Evolutionary conservation across 1,284 basidiomycete genomes (phyloP), one percentile per base, ranked within the genome.

Genomic region (Mycosarcoma maydis): DNA sequence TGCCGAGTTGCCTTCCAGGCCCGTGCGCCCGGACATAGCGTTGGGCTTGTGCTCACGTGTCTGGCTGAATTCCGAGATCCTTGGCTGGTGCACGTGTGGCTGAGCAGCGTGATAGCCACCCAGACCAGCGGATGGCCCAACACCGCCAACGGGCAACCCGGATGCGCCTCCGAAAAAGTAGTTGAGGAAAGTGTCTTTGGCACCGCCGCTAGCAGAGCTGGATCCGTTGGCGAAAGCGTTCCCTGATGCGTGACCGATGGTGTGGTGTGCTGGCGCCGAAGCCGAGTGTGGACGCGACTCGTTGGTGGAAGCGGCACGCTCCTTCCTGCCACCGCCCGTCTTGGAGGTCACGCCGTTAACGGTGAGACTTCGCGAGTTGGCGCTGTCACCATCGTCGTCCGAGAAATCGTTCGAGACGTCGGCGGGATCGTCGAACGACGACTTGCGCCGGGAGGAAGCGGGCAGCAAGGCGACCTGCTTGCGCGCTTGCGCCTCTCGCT

Each of bases 1-100:
- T 43, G 94, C 91, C 74, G 87, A 90, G 79, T 86, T 90, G 49
- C 88, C 90, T 76, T 93, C 92, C 45, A 90, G 80, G 26, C 84
- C 84, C 4, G 52, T 87, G 82, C 82, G 89, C 27, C 88, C 86
- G 38, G 87, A 86, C 87, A 81, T 77, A 26, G 75, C 64, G 47
- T 78, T 76, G 26, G 62, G 60, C 52, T 76, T 75, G 42, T 70
- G 73, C 48, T 72, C 68, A 14, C 62, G 57, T 10, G 48, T 32
- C 19, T 51, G 36, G 27, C 39, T 55, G 57, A 58, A 71, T 43
- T 71, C 62, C 14, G 57, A n/a, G 43, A 65, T 30, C 23, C 67
- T 41, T n/a, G 60, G 41, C 53, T 47, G 54, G 33, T 56, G 46
- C 22, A 48, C 41, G 39, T 69, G 66, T 13, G 55, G 50, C 17